Evolutionary conservation across 192 early-diverging fungal genomes (phyloP).

Genomic region (Podila clonocystis): DNA sequence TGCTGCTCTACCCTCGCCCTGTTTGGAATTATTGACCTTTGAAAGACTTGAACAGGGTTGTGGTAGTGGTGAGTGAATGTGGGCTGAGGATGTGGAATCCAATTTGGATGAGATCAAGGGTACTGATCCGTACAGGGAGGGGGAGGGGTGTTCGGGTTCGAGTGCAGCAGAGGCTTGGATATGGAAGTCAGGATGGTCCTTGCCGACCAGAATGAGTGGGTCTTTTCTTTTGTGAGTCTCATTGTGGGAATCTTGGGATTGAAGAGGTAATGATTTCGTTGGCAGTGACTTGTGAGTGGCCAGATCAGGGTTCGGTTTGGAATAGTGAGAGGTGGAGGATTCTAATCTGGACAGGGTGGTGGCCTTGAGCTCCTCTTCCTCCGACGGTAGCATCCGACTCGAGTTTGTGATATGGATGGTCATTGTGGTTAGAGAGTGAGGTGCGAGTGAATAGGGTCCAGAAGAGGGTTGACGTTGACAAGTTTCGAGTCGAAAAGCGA

Average conservation of each 20-base stretch:
- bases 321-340: neutral
- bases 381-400: neutral
- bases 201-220: neutral
- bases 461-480: neutral
- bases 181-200: neutral
- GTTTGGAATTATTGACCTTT: too few relatives aligned
- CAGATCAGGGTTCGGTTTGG: neutral
- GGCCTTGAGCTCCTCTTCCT: neutral
- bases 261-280: neutral
- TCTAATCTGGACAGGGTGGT: neutral
- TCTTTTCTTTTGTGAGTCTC: too few relatives aligned
- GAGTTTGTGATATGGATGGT: neutral
- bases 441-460: neutral
- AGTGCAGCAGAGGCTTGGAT: neutral
- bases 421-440: neutral
- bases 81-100: too few relatives aligned
- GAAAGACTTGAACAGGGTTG: too few relatives aligned
- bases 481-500: neutral
- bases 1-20: too few relatives aligned
- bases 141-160: neutral
- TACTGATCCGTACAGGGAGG: neutral
- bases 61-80: too few relatives aligned
- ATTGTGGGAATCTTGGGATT: too few relatives aligned
- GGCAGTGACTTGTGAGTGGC: neutral
- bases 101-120: too few relatives aligned